Percentiles rank a stretch among this genome's conserved stretches.
These are phyloP conservation scores for Silene conica DNA, from an alignment of 148 eudicot genomes.

Conservation along the genomic window DNA sequence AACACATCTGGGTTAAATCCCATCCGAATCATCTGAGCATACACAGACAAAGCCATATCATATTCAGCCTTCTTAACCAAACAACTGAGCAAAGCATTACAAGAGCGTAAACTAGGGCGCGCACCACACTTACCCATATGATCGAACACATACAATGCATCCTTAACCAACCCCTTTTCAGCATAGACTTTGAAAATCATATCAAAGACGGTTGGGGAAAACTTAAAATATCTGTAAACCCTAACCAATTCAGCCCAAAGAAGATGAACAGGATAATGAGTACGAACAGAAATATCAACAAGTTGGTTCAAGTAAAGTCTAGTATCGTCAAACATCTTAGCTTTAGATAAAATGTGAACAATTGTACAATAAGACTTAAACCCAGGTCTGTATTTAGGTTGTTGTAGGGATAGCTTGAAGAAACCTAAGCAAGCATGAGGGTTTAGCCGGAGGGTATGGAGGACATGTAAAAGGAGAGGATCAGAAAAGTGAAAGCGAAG, in stretches of 20 bases:
- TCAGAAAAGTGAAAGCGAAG: constrained; percentile 53
- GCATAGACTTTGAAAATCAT: constrained; percentile 58
- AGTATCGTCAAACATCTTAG: constrained; percentile 46
- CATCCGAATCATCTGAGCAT: constrained; percentile 53
- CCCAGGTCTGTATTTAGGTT: constrained; percentile 24
- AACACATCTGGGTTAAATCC: constrained; percentile 65
- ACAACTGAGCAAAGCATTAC: constrained; percentile 63
- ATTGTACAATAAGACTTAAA: constrained; percentile 43
- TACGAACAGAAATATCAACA: constrained; percentile 29
- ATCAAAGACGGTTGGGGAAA: constrained; percentile 66
- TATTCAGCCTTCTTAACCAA: constrained; percentile 52
- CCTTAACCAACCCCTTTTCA: constrained; percentile 45
- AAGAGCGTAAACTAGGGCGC: constrained; percentile 55
- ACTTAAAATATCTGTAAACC: constrained; percentile 53
- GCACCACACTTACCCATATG: constrained; percentile 60
- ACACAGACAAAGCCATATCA: constrained; percentile 43
- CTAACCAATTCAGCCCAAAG: constrained; percentile 50
- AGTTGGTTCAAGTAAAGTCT: constrained; percentile 42
- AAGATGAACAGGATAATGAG: constrained; percentile 7
- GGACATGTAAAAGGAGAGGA: constrained; percentile 38
- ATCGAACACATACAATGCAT: constrained; percentile 83
- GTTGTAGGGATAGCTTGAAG: constrained; percentile 36
- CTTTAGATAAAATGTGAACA: constrained; percentile 61
- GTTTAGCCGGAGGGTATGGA: constrained; percentile 39
- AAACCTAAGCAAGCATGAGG: constrained; percentile 47